These are phyloP conservation scores for Sugiyamaella sp. DNA, from an alignment of 1,139 yeast genomes.

Conservation along the genomic window DNA sequence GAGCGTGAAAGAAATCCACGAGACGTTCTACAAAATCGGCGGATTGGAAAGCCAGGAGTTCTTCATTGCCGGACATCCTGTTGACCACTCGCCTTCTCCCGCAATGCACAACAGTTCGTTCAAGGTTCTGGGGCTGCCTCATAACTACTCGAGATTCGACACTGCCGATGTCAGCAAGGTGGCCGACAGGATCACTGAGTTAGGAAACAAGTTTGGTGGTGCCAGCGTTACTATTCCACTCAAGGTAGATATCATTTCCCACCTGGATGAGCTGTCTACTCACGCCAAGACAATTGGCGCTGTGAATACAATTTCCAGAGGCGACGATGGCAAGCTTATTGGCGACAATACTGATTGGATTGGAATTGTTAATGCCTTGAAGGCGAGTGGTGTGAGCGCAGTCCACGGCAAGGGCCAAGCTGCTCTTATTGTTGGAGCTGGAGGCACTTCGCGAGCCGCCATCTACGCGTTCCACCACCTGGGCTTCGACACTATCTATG, in stretches of 20 bases:
- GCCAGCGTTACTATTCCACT: conserved; percentile 90
- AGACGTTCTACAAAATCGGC: conserved; percentile 63
- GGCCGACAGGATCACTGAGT: conserved; percentile 49
- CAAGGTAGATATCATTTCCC: conserved; percentile 74
- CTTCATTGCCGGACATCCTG: conserved; percentile 81
- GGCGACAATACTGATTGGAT: conserved; percentile 98
- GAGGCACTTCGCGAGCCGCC: conserved; percentile 97
- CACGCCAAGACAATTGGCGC: conserved; percentile 87
- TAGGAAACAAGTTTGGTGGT: conserved; percentile 74
- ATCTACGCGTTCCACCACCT: conserved; percentile 77
- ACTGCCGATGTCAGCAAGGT: conserved; percentile 61
- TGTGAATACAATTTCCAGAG: conserved; percentile 79
- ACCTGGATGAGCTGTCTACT: conserved; percentile 58
- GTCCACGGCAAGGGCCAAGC: conserved; percentile 28
- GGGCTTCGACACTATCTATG: conserved; percentile 77
- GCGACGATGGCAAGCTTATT: conserved; percentile 54
- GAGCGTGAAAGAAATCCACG: conserved; percentile 57
- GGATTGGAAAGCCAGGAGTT: conserved; percentile 59
- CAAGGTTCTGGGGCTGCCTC: conserved; percentile 74
- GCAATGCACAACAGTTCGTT: conserved; percentile 79
- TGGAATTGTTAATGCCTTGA: conserved; percentile 76
- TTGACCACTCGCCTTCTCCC: conserved; percentile 87
- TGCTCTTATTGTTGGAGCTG: conserved; percentile 82
- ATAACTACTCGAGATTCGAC: conserved; percentile 68
- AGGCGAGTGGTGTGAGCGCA: conserved; percentile 54